phyloP scores from a whole-genome alignment of 2,329 filamentous ascomycete genomes.

The Xylariaceae sp. region DNA sequence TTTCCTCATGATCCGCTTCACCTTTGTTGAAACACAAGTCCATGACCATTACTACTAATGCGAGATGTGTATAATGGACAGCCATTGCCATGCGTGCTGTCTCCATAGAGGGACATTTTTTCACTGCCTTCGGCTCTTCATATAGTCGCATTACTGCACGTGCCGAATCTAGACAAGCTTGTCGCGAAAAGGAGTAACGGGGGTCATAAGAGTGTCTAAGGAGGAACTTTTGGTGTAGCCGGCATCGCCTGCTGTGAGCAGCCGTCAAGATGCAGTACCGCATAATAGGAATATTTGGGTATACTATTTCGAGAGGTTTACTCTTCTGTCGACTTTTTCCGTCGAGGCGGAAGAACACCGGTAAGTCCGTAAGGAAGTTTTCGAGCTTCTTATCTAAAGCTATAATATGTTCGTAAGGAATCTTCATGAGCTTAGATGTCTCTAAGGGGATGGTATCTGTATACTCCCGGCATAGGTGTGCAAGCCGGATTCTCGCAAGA shows the following conservation, averaged over 20 bases:
- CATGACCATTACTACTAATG: constrained; percentile 29
- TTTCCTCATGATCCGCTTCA: constrained; percentile 17
- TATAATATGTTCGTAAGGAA: constrained; percentile 26
- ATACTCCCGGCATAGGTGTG: constrained; percentile 28
- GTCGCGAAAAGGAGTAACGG: constrained; percentile 25
- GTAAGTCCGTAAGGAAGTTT: constrained; percentile 19
- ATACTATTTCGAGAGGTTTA: constrained; percentile 25
- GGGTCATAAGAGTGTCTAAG: constrained; percentile 23
- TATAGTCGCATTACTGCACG: constrained; percentile 19
- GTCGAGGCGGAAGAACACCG: constrained; percentile 26
- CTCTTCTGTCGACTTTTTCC: constrained; percentile 27
- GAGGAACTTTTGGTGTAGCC: constrained; percentile 32
- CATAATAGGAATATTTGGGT: constrained; percentile 30
- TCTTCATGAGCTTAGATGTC: constrained; percentile 21
- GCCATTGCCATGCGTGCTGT: constrained; percentile 29
- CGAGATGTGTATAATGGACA: constrained; percentile 29
- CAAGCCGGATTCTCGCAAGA: constrained; percentile 26
- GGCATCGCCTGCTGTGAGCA: constrained; percentile 28
- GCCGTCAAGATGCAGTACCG: constrained; percentile 28
- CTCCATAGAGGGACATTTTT: constrained; percentile 15
- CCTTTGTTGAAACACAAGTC: constrained; percentile 29
- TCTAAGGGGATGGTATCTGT: constrained; percentile 27
- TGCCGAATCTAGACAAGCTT: constrained; percentile 27
- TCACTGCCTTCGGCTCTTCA: constrained; percentile 8
- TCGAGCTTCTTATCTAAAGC: constrained; percentile 23